Base-by-base conservation (phyloP, 352 stramenopile genomes). In the Globisporangium echinulatum region DNA sequence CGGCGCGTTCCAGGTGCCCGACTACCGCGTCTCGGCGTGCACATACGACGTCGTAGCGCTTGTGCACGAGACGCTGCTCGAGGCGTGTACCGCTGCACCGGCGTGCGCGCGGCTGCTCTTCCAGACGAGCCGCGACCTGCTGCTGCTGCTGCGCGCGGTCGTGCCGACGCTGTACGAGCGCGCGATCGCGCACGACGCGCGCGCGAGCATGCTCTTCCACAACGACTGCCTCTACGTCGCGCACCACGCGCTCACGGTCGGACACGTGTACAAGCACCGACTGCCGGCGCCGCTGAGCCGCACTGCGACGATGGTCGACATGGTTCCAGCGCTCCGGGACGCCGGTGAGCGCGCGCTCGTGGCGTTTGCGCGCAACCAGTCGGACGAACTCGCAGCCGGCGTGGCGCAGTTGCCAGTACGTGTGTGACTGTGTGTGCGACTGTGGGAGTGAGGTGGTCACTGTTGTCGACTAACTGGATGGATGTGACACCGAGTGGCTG, bases 211-310 rank as follows among this genome's bases (percentile, higher is more conserved):
- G 82, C 81, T 94, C 8, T 87, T 80, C 62, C 85, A 94, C 73
- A 94, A 94, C 25, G 85, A 94, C 65, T 92, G 82, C 59, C 70
- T 91, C 36, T 94, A 90, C 64, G 80, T 91, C 39, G 75, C 81
- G 9, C 73, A 89, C 15, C 82, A 94, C 67, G 91, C 91, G 82
- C 64, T 92, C 40, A 74, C 81, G 5, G 79, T 91, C 19, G 82
- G 79, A 0, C 70, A 87, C 49, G 59, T 79, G 7, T 92, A 93
- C 77, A 92, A 92, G 52, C 73, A 71, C 52, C 68, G 77, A 2
- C 68, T 93, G 2, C 81, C 77, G 9, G 39, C 69, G 1, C 72
- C 80, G 19, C 59, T 94, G 7, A 79, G 72, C 50, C 70, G 74
- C 43, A 92, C 75, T 38, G 75, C 66, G 10, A 89, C 82, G 17